A percentile compares a stretch with the other conserved stretches of the same genome.
Conservation (phyloP, 2,329 filamentous ascomycete species). For the Fonsecaea monophora region DNA sequence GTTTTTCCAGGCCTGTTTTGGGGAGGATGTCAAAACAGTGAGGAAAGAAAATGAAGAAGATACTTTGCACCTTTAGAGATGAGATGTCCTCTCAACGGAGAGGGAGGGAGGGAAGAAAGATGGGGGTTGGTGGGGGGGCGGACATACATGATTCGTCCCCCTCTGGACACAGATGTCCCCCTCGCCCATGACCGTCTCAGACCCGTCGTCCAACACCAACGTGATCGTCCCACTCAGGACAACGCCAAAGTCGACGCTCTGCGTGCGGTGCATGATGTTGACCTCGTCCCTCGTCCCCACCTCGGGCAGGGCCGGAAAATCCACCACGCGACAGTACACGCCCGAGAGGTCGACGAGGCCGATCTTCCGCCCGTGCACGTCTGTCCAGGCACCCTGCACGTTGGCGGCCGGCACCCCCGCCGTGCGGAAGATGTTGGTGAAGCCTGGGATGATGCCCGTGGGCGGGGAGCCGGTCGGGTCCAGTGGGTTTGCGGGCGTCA, state of each 20-base stretch:
- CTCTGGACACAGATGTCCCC: constrained; percentile 44
- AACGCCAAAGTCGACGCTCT: constrained; percentile 45
- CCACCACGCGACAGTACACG: constrained; percentile 40
- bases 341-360: constrained; percentile 37
- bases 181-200: constrained; percentile 40
- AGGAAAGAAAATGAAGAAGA: background rate
- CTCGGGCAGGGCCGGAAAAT: constrained; percentile 38
- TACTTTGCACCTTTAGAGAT: background rate
- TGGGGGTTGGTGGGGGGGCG: background rate
- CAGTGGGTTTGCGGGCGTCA: constrained; percentile 42
- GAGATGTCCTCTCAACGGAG: no score
- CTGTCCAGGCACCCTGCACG: constrained; percentile 38
- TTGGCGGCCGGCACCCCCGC: constrained; percentile 38
- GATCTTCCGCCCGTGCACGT: constrained; percentile 42
- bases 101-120: no score
- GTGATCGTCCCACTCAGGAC: constrained; percentile 43
- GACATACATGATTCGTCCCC: constrained; percentile 37
- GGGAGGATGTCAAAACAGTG: background rate
- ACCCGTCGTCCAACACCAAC: constrained; percentile 43
- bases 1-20: constrained; percentile 34
- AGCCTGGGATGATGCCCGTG: constrained; percentile 38
- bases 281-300: constrained; percentile 25
- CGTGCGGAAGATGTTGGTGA: constrained; percentile 42
- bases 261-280: constrained; percentile 39
- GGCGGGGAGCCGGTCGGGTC: constrained; percentile 37